These are phyloP conservation scores for Trichoderma simmonsii DNA, from an alignment of 2,329 filamentous ascomycete species.

Conservation along the genomic window DNA sequence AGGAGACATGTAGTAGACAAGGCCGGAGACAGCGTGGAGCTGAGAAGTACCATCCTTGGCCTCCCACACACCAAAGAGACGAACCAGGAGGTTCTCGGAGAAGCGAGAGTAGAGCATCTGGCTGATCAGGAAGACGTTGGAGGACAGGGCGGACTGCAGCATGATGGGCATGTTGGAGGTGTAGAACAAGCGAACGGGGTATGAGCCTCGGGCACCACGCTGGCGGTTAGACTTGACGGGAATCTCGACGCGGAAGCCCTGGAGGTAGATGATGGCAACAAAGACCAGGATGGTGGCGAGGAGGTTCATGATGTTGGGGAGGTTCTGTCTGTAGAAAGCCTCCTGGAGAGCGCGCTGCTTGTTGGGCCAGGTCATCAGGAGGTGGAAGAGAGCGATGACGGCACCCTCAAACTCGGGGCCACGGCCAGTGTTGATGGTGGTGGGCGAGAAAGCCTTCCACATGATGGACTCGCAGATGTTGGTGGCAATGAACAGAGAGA, in stretches of 20 bases:
- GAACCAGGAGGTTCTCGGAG: constrained; percentile 97
- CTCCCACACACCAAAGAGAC: constrained; percentile 97
- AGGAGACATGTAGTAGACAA: constrained; percentile 99
- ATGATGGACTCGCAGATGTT: constrained; percentile 99
- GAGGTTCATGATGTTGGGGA: constrained; percentile 99
- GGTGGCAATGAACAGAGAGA: constrained; percentile 98
- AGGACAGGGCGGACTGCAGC: constrained; percentile 96
- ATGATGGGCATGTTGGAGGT: constrained; percentile 99
- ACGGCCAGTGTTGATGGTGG: constrained; percentile 98
- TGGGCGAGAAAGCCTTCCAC: constrained; percentile 99
- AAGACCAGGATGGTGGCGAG: constrained; percentile 91
- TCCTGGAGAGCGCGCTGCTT: constrained; percentile 98
- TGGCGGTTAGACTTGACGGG: constrained; percentile 99
- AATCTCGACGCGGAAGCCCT: constrained; percentile 99
- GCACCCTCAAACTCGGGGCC: constrained; percentile 98
- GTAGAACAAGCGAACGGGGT: constrained; percentile 98
- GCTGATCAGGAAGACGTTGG: constrained; percentile 98
- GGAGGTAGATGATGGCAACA: constrained; percentile 96
- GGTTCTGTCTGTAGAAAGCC: constrained; percentile 98
- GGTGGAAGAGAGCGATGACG: constrained; percentile 95
- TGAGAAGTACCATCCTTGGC: constrained; percentile 93
- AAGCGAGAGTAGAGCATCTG: constrained; percentile 99
- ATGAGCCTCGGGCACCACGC: constrained; percentile 96
- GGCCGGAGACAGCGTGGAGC: constrained; percentile 87
- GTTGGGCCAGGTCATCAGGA: constrained; percentile 97